phyloP scores from a whole-genome alignment of 352 stramenopile genomes.

The Pythium coloratum region DNA sequence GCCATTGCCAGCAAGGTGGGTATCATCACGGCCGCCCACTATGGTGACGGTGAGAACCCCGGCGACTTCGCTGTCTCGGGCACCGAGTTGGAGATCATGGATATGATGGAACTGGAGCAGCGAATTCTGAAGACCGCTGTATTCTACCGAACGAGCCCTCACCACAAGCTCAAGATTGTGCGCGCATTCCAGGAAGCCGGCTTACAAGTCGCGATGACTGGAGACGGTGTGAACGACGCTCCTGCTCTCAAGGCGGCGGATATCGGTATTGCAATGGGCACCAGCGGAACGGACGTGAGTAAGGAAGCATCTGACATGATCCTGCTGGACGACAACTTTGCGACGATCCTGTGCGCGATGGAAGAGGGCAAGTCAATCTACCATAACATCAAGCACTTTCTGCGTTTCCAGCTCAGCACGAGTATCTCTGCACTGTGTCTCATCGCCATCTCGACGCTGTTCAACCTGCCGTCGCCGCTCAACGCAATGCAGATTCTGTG shows the following conservation, averaged over 20 bases:
- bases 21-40: constrained; percentile 82
- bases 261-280: constrained; percentile 98
- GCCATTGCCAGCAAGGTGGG: constrained; percentile 94
- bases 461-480: constrained; percentile 75
- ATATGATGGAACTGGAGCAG: constrained; percentile 74
- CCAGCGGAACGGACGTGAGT: constrained; percentile 96
- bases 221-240: constrained; percentile 99
- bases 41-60: constrained; percentile 34
- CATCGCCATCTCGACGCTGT: constrained; percentile 61
- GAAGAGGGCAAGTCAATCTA: constrained; percentile 96
- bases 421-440: constrained; percentile 93
- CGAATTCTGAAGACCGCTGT: constrained; percentile 90
- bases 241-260: constrained; percentile 96
- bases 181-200: constrained; percentile 86
- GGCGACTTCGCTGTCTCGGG: constrained; percentile 76
- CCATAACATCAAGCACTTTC: constrained; percentile 97
- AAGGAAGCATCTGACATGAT: constrained; percentile 98
- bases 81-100: constrained; percentile 90
- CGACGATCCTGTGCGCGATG: constrained; percentile 94
- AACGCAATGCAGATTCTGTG: constrained; percentile 97
- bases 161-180: constrained; percentile 97
- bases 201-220: constrained; percentile 96
- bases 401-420: constrained; percentile 96
- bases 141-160: constrained; percentile 94
- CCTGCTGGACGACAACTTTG: constrained; percentile 97